Evolutionary conservation across 768 basidiomycete genomes (phyloP).

Genomic region (Rhizopogon vesiculosus): DNA sequence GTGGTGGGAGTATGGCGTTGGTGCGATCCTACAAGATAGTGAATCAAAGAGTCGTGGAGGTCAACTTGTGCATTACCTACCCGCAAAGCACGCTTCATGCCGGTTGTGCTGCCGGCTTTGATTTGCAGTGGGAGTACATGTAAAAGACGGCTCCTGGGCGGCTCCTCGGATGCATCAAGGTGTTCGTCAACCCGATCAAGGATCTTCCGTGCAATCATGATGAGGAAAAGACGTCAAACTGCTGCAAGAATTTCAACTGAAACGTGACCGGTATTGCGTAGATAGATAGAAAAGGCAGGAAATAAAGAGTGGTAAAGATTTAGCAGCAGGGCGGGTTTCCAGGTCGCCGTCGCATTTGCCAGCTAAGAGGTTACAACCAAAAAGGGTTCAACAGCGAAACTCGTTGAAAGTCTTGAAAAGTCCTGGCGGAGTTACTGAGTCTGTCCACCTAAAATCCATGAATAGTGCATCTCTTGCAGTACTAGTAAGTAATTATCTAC

Average conservation of each 20-base stretch:
- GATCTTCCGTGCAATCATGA: conserved; percentile 24
- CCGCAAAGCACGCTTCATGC: conserved; percentile 10
- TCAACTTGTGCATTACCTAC: neutral
- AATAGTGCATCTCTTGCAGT: neutral
- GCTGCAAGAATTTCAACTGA: too few species aligned
- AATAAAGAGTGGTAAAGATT: conserved; percentile 7
- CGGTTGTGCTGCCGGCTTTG: conserved; percentile 7
- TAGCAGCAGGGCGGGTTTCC: conserved; percentile 1
- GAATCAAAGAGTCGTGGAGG: neutral
- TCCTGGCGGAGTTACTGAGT: too few species aligned
- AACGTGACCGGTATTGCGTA: neutral
- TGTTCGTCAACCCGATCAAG: conserved; percentile 21
- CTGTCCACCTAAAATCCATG: too few species aligned
- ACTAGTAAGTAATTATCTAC: neutral
- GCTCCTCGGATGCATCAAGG: conserved; percentile 7
- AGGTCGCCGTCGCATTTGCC: neutral
- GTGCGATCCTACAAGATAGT: conserved; percentile 15
- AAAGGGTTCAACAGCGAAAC: too few species aligned
- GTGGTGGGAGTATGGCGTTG: conserved; percentile 10
- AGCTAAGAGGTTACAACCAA: too few species aligned
- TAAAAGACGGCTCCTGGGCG: conserved; percentile 1
- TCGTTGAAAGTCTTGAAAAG: too few species aligned
- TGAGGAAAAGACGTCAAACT: conserved; percentile 1
- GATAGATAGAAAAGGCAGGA: conserved; percentile 12
- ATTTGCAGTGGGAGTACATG: conserved; percentile 11